These are phyloP conservation scores for Rhododendron griersonianum DNA, from an alignment of 148 eudicot genomes.

Conservation along the genomic window DNA sequence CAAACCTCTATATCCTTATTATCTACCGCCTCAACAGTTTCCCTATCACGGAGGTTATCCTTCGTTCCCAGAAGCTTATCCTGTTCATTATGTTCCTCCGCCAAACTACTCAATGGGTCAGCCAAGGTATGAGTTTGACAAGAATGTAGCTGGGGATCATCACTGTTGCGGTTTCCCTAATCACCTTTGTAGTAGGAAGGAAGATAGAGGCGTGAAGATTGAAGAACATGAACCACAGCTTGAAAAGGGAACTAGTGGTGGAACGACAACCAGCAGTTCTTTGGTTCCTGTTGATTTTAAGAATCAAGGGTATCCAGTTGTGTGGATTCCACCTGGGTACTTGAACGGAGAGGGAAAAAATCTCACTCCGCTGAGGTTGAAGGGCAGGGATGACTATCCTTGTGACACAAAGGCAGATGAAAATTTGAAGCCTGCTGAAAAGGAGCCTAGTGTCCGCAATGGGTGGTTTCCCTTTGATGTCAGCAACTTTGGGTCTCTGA, in stretches of 20 bases:
- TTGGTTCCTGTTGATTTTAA: constrained; percentile 31
- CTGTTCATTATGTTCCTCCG: constrained; percentile 41
- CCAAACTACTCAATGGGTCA: constrained; percentile 38
- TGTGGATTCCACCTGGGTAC: constrained; percentile 50
- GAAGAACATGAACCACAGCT: constrained; percentile 46
- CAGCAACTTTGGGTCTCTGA: constrained; percentile 19
- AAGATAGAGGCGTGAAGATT: constrained; percentile 34
- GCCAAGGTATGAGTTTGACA: constrained; percentile 51
- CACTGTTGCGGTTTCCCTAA: constrained; percentile 64
- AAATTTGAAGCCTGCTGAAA: constrained; percentile 6
- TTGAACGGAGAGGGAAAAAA: constrained; percentile 20
- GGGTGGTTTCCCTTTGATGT: constrained; percentile 44
- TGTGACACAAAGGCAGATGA: constrained; percentile 7
- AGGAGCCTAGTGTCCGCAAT: constrained; percentile 19
- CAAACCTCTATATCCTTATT: constrained; percentile 43
- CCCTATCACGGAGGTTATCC: constrained; percentile 36
- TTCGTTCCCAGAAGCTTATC: constrained; percentile 29
- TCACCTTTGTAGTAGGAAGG: constrained; percentile 29
- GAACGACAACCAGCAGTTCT: constrained; percentile 15
- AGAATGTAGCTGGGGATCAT: constrained; percentile 19
- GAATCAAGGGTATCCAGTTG: constrained; percentile 29
- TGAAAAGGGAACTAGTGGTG: constrained; percentile 19
- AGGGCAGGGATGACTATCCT: constrained; percentile 9
- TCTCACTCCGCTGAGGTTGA: constrained; percentile 3
- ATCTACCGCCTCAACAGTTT: constrained; percentile 25